A percentile compares a stretch with the other conserved stretches of the same genome.
phyloP scores from a whole-genome alignment of 2,329 filamentous ascomycete genomes.

The Colletotrichum paranaense region DNA sequence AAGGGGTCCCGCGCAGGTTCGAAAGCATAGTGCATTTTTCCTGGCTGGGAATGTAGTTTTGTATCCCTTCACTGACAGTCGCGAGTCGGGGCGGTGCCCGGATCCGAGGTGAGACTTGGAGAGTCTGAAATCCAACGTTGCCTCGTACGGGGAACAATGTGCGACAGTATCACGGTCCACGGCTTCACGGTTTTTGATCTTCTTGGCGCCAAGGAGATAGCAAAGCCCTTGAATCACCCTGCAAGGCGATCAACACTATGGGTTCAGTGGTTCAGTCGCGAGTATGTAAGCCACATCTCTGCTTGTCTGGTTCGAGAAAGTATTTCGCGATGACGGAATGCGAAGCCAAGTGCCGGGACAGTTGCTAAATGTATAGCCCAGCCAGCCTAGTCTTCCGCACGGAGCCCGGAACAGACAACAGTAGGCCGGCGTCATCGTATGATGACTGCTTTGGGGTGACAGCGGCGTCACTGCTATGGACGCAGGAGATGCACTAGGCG shows the following conservation, averaged over 20 bases:
- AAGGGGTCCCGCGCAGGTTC: not conserved
- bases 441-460: not conserved
- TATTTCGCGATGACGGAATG: not conserved
- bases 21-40: not conserved
- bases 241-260: not conserved
- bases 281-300: not conserved
- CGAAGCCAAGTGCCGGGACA: not conserved
- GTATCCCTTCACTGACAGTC: not conserved
- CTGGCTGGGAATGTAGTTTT: not conserved
- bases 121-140: constrained; percentile 14
- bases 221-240: not conserved
- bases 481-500: not conserved
- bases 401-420: not conserved
- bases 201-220: not conserved
- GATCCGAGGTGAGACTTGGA: constrained; percentile 21
- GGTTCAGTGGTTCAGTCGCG: not conserved
- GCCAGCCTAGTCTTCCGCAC: not conserved
- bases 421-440: not conserved
- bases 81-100: not conserved
- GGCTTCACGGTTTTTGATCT: not conserved
- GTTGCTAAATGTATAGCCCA: not conserved
- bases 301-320: not conserved
- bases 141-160: not conserved
- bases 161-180: not conserved
- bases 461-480: not conserved